A percentile compares a stretch with the other conserved stretches of the same genome.
phyloP scores from a whole-genome alignment of 768 basidiomycete species.

The Calocybe gangraenosa region DNA sequence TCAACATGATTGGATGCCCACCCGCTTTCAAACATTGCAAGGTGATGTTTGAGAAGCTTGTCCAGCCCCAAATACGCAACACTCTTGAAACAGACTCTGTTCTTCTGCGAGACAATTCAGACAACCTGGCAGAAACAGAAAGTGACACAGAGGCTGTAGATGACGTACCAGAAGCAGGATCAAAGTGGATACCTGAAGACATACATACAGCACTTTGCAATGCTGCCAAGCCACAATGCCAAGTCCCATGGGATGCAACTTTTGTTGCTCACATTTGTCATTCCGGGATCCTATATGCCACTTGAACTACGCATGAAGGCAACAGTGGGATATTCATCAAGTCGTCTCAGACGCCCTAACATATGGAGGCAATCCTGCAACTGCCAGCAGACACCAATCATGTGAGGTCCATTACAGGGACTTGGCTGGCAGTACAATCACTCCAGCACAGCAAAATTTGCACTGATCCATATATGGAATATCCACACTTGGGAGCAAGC shows the following conservation, averaged over 20 bases:
- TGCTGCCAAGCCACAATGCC: too few species aligned
- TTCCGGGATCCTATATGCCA: conserved; percentile 6
- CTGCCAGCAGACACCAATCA: not conserved
- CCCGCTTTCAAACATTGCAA: too few species aligned
- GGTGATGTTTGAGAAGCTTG: too few species aligned
- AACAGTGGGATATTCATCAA: conserved; percentile 14
- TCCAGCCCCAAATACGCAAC: too few species aligned
- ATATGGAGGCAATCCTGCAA: conserved; percentile 12
- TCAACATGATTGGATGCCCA: too few species aligned
- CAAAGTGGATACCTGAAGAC: too few species aligned
- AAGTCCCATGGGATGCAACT: too few species aligned
- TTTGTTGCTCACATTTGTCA: not conserved
- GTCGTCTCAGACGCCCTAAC: not conserved
- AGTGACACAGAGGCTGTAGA: too few species aligned
- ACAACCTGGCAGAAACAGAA: too few species aligned
- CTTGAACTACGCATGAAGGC: conserved; percentile 13
- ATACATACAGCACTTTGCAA: too few species aligned
- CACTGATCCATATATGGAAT: conserved; percentile 1
- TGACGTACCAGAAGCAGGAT: not conserved
- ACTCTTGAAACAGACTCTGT: too few species aligned
- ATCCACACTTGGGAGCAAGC: conserved; percentile 7
- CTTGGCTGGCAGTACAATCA: conserved; percentile 3
- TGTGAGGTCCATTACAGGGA: not conserved
- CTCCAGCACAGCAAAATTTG: not conserved
- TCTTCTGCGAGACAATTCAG: too few species aligned